Evolutionary conservation across 2,329 filamentous ascomycete genomes (phyloP).

Genomic region (Xylariaceae sp.): DNA sequence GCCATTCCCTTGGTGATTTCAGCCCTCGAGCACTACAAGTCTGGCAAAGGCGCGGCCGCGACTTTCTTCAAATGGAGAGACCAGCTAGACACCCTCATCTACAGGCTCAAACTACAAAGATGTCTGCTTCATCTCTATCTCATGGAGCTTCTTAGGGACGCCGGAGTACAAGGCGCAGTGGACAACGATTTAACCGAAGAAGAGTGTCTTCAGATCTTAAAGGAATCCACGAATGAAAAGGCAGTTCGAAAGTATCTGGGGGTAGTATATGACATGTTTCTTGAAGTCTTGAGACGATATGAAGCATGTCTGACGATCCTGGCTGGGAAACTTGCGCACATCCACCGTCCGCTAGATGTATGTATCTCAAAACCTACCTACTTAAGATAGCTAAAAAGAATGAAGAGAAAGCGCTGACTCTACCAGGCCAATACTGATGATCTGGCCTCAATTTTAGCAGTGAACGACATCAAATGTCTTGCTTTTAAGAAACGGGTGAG

Average conservation of each 20-base stretch:
- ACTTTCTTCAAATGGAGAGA: background rate
- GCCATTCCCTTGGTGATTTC: constrained; percentile 11
- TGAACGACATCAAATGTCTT: background rate
- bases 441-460: background rate
- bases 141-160: background rate
- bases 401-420: background rate
- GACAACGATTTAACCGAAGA: background rate
- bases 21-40: constrained; percentile 9
- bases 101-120: background rate
- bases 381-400: background rate
- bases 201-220: background rate
- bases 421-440: background rate
- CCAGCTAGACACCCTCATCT: background rate
- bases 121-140: background rate
- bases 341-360: background rate
- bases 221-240: background rate
- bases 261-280: constrained; percentile 4
- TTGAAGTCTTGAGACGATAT: constrained; percentile 7
- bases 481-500: background rate
- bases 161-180: background rate
- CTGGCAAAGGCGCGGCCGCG: background rate
- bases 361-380: background rate
- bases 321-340: constrained; percentile 4
- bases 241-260: constrained; percentile 11
- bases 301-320: constrained; percentile 14